These are phyloP conservation scores for Chamaenerion angustifolium DNA, from an alignment of 345 rosid genomes.

Conservation along the genomic window DNA sequence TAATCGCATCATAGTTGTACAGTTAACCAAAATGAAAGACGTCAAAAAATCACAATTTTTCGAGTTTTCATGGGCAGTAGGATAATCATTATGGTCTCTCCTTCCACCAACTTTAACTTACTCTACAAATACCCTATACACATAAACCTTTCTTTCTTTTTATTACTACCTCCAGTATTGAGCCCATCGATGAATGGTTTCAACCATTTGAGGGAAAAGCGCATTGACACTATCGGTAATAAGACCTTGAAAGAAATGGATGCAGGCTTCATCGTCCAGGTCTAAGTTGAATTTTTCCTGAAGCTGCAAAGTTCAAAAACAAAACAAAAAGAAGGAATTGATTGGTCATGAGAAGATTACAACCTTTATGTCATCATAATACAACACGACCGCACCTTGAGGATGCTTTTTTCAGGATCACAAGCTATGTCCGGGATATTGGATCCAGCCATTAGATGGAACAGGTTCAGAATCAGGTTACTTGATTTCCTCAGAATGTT, in stretches of 20 bases:
- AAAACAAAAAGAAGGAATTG: slow-evolving; percentile 7
- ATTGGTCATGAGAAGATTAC: not conserved
- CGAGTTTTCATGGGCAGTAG: no score
- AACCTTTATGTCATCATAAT: not conserved
- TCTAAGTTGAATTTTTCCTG: slow-evolving; percentile 97
- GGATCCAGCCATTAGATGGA: slow-evolving; percentile 97
- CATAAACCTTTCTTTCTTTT: no score
- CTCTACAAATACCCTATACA: no score
- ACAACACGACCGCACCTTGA: slow-evolving; percentile 38
- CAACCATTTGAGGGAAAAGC: slow-evolving; percentile 97
- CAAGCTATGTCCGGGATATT: slow-evolving; percentile 93
- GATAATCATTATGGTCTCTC: no score
- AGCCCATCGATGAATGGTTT: slow-evolving; percentile 98
- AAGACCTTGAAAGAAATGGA: slow-evolving; percentile 95
- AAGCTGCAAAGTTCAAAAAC: slow-evolving; percentile 32
- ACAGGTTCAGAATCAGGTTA: slow-evolving; percentile 83
- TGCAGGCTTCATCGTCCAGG: slow-evolving; percentile 89
- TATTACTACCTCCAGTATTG: slow-evolving; percentile 77
- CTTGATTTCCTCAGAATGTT: slow-evolving; percentile 98
- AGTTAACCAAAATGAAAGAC: no score
- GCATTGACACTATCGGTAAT: slow-evolving; percentile 97
- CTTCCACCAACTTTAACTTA: no score
- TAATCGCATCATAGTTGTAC: no score
- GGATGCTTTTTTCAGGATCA: slow-evolving; percentile 97
- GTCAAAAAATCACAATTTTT: no score